Conservation (phyloP, 2,329 filamentous ascomycete genomes). For the Pestalotiopsis sp. region DNA sequence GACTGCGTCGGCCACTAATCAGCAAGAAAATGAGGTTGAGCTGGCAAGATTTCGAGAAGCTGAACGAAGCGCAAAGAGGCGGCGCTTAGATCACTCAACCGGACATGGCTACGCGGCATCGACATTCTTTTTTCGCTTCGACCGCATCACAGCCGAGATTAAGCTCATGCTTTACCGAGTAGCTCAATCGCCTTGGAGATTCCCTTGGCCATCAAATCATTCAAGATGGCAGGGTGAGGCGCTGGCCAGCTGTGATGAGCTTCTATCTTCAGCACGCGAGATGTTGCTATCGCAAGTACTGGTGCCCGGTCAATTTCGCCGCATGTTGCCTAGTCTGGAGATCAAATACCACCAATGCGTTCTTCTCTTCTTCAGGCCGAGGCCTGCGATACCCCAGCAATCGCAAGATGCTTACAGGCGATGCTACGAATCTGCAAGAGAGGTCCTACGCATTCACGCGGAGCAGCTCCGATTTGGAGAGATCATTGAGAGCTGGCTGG, state of each 20-base stretch:
- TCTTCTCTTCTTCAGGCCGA: constrained; percentile 6
- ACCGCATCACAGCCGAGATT: constrained; percentile 12
- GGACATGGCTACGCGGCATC: background rate
- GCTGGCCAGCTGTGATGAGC: constrained; percentile 1
- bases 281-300: background rate
- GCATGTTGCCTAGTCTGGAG: constrained; percentile 2
- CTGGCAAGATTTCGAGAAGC: background rate
- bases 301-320: background rate
- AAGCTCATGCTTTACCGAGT: constrained; percentile 14
- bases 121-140: constrained; percentile 10
- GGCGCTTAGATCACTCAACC: background rate
- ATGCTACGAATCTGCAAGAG: constrained; percentile 5
- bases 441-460: constrained; percentile 2
- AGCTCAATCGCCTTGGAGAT: constrained; percentile 8
- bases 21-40: background rate
- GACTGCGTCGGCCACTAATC: background rate
- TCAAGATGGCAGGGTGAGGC: constrained; percentile 8
- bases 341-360: constrained; percentile 13
- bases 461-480: constrained; percentile 7
- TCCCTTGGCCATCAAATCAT: constrained; percentile 11
- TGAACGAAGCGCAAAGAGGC: background rate
- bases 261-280: constrained; percentile 4
- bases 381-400: constrained; percentile 9
- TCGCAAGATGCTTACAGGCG: background rate
- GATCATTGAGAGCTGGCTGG: constrained; percentile 9